Percentiles rank a stretch among this genome's conserved stretches.
Conservation (phyloP, 208 protist genomes). For the Leishmania tarentolae region DNA sequence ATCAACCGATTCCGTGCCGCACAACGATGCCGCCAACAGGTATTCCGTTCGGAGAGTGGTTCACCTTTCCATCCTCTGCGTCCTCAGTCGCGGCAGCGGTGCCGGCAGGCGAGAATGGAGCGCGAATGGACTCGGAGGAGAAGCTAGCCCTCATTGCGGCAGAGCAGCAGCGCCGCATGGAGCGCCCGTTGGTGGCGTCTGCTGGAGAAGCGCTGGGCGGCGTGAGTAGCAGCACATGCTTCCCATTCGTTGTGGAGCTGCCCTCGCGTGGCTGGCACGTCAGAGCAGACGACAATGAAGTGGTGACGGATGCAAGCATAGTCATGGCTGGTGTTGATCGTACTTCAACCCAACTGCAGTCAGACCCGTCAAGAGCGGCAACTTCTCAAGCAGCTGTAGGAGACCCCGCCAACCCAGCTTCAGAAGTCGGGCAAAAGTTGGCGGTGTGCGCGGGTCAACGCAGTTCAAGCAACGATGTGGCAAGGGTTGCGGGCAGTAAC, state of each 20-base stretch:
- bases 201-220: constrained; percentile 26
- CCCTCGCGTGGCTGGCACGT: constrained; percentile 73
- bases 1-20: constrained; percentile 54
- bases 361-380: not conserved
- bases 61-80: constrained; percentile 33
- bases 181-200: constrained; percentile 22
- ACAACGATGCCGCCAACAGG: constrained; percentile 52
- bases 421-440: not conserved
- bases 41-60: constrained; percentile 70
- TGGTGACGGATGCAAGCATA: constrained; percentile 14
- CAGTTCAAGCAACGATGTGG: not conserved
- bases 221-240: constrained; percentile 30
- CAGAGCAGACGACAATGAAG: not conserved
- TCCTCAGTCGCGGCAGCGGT: not conserved
- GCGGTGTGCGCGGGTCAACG: not conserved
- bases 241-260: constrained; percentile 78
- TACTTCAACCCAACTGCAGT: not conserved
- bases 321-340: not conserved
- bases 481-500: not conserved
- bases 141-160: constrained; percentile 11
- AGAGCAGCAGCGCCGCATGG: constrained; percentile 22
- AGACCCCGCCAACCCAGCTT: not conserved
- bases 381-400: not conserved
- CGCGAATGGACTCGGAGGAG: not conserved
- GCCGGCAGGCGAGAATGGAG: not conserved